phyloP scores from a whole-genome alignment of 306 rosid genomes.

The Albizia julibrissin region DNA sequence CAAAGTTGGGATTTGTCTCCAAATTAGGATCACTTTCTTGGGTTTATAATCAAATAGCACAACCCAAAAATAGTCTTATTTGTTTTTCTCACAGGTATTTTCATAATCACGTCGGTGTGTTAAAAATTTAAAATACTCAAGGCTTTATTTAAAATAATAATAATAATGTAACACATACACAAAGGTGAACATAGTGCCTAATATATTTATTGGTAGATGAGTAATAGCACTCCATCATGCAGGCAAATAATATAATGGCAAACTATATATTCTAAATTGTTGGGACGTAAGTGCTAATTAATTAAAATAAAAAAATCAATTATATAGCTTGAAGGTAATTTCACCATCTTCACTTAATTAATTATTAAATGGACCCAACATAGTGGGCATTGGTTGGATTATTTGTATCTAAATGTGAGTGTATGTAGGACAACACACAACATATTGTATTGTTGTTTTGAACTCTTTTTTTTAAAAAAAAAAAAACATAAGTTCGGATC shows the following conservation, averaged over 20 bases:
- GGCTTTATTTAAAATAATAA: no score
- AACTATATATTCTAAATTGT: not conserved
- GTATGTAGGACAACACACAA: not conserved
- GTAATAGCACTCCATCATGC: not conserved
- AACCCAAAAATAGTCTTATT: not conserved
- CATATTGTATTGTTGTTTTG: not conserved
- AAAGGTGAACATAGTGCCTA: not conserved
- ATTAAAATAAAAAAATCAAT: not conserved
- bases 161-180: not conserved
- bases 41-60: not conserved
- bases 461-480: not conserved
- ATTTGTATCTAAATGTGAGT: not conserved
- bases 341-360: not conserved
- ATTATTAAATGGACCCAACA: not conserved
- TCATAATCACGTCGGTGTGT: not conserved
- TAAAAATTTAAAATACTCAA: not conserved
- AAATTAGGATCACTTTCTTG: no score
- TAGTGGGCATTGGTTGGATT: constrained; percentile 7
- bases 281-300: not conserved
- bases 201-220: not conserved
- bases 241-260: not conserved
- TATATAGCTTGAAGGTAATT: constrained; percentile 4
- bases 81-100: not conserved
- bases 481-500: constrained; percentile 5
- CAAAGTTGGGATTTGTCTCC: not conserved